Percentiles rank a stretch among this genome's conserved stretches.
These are phyloP conservation scores for Chaetomium olivaceum DNA, from an alignment of 2,329 filamentous ascomycete species.

Conservation along the genomic window DNA sequence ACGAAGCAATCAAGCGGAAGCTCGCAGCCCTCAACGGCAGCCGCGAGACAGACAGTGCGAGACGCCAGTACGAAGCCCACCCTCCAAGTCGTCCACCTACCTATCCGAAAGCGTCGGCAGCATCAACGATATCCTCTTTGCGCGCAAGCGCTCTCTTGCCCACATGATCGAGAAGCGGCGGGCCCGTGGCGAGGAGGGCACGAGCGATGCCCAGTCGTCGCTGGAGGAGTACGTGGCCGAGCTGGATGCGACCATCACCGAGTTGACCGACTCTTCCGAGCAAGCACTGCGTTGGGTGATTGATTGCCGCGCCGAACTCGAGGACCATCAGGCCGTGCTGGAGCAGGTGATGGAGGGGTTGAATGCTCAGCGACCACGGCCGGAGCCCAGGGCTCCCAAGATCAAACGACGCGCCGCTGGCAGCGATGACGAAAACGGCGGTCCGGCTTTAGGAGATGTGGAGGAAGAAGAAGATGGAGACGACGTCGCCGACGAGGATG, in stretches of 20 bases:
- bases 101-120: conserved; percentile 49
- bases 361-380: conserved; percentile 30
- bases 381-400: conserved; percentile 22
- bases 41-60: conserved; percentile 37
- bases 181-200: conserved; percentile 34
- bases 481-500: conserved; percentile 32
- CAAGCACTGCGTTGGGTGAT: conserved; percentile 50
- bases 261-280: conserved; percentile 50
- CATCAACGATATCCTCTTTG: conserved; percentile 48
- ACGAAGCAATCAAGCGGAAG: conserved; percentile 32
- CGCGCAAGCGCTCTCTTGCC: conserved; percentile 39
- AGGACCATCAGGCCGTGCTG: conserved; percentile 50
- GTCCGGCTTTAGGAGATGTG: conserved; percentile 27
- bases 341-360: conserved; percentile 39
- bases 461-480: conserved; percentile 32
- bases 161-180: conserved; percentile 40
- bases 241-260: conserved; percentile 45
- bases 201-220: conserved; percentile 28
- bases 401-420: conserved; percentile 16
- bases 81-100: conserved; percentile 45
- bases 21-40: conserved; percentile 45
- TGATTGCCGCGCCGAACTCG: conserved; percentile 51
- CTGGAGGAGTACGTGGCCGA: conserved; percentile 43
- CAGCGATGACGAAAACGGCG: conserved; percentile 27
- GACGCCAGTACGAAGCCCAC: conserved; percentile 47